phyloP scores from a whole-genome alignment of 2,329 filamentous ascomycete genomes.

The Alternaria sp. region DNA sequence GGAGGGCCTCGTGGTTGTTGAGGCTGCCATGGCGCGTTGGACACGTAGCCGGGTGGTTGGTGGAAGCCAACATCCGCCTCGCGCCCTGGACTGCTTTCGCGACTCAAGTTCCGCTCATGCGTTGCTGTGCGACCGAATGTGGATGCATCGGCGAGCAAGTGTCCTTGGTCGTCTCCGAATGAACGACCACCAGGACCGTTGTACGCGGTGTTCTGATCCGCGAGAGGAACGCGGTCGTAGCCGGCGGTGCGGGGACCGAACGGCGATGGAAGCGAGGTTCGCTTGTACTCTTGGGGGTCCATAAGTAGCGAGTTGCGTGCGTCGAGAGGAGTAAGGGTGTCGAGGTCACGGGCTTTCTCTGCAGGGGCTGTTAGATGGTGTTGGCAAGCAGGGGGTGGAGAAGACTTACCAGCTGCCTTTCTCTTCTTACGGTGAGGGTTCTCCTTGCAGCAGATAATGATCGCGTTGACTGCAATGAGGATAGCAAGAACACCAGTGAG shows the following conservation, averaged over 20 bases:
- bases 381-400: neutral
- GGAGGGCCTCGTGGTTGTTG: slow-evolving; percentile 27
- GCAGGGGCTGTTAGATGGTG: slow-evolving; percentile 37
- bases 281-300: slow-evolving; percentile 60
- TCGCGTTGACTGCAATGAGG: slow-evolving; percentile 85
- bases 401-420: slow-evolving; percentile 82
- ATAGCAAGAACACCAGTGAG: slow-evolving; percentile 84
- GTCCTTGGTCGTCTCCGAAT: slow-evolving; percentile 36
- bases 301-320: slow-evolving; percentile 86
- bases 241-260: slow-evolving; percentile 38
- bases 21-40: slow-evolving; percentile 36
- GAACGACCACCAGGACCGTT: slow-evolving; percentile 23
- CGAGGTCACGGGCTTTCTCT: slow-evolving; percentile 81
- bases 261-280: slow-evolving; percentile 37
- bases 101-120: slow-evolving; percentile 32
- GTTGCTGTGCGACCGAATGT: slow-evolving; percentile 38
- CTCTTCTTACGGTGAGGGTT: slow-evolving; percentile 89
- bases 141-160: slow-evolving; percentile 45
- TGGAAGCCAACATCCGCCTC: slow-evolving; percentile 35
- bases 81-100: slow-evolving; percentile 35
- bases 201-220: slow-evolving; percentile 43
- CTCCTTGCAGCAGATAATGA: slow-evolving; percentile 80
- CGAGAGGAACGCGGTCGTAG: slow-evolving; percentile 47
- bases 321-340: slow-evolving; percentile 84
- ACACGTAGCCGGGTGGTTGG: slow-evolving; percentile 27